Evolutionary conservation across 768 basidiomycete genomes (phyloP), one percentile per base, ranked within the genome.

Genomic region (Lactifluus echinatus): DNA sequence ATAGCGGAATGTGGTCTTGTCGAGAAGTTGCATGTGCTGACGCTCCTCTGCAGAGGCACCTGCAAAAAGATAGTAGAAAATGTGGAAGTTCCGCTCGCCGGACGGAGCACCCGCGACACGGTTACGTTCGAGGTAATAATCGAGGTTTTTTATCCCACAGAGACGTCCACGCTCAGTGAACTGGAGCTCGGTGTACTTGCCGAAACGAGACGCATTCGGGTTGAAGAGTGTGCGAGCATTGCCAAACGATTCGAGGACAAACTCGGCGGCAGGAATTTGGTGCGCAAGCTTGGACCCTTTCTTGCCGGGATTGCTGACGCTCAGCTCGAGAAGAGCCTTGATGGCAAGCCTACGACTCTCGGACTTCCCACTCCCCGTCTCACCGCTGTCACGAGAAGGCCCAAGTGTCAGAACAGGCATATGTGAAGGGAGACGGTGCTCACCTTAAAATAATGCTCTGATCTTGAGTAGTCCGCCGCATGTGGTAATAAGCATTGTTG

Each of bases 131-230:
- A 99, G 80, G 72, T 95, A 95, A 73, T 99, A 97, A 68, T 97
- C 93, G 61, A 98, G 83, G 0, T 93, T 94, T 71, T 98, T 98
- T 68, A 92, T 75, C 60, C 96, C 96, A 45, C 77, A 84, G 0
- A 98, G 73, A 3, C 93, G 80, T 7, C 94, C 94, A 21, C 89
- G 85, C 33, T 97, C 93, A 51, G 82, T 89, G 74, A 97, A 98
- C 71, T 98, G 96, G 0, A 99, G 79, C 67, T 99, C 96, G 44
- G 93, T 96, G 70, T 99, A 99, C 70, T 95, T 93, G 55, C 95
- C 96, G 68, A 95, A 96, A 47, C 93, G 87, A 29, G 96, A 97
- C 14, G 95, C 94, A 66, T 96, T 96, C 46, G 90, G 81, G 67
- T 97, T 96, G 74, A 90, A 87, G 54, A 92, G 81, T 1, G 92